Base-by-base conservation (phyloP, 345 rosid species). In the Syzygium aromaticum region DNA sequence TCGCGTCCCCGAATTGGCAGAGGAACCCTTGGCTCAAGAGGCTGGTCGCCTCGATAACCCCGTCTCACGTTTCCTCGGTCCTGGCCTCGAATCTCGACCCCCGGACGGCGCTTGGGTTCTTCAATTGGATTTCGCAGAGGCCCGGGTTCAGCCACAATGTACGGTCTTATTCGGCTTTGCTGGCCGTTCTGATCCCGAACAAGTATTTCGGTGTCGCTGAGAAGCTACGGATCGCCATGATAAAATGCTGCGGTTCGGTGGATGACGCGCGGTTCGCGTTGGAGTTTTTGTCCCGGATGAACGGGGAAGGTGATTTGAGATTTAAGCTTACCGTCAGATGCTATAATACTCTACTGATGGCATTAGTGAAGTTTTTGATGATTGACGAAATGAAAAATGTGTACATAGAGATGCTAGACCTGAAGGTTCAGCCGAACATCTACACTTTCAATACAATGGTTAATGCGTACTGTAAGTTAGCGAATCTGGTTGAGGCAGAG, bases 391-490 rank as follows among this genome's bases (percentile, higher is more conserved):
- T 96, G 96, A 91, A 90, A 92, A 87, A 63, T 30, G 90, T 96
- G 85, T 93, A 88, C 86, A 19, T 22, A 17, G 96, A 93, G 38
- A 93, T 95, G 96, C 54, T 92, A 86, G 88, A 87, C 53, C 92
- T 90, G 33, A 88, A 91, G 92, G 88, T 96, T 85, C 56, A 52
- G 27, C 98, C 96, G 0, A 92, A 94, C 87, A 91, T 94, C 11
- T 89, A 89, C 86, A 95, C 98, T 2, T 93, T 93, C 49, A 96
- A 96, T 87, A 94, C 96, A 8, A 93, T 96, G 97, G 93, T 96
- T 52, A 94, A 93, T 89, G 98, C 88, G 43, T 95, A 91, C 91
- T 95, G 97, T 67, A 93, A 94, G 91, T 4, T 93, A 33, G 97
- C 96, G 54, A 93, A 96, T 91, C 89, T 96, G 40, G 93, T 59